Conservation (phyloP, 2,329 filamentous ascomycete genomes). For the Aspergillus vadensis region DNA sequence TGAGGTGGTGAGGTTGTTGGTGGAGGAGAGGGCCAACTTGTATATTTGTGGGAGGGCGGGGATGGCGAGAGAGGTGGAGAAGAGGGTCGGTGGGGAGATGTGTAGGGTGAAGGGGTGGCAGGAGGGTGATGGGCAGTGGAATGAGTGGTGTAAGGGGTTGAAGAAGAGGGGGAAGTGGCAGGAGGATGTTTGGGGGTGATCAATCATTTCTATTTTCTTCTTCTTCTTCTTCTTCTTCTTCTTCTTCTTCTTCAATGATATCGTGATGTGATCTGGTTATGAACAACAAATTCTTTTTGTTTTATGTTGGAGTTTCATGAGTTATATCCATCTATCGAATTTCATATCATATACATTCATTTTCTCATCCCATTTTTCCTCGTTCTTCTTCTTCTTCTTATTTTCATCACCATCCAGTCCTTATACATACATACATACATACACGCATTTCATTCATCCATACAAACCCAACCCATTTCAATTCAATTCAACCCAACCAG, state of each 20-base stretch:
- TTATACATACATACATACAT: neutral
- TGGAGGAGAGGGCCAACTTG: constrained; percentile 43
- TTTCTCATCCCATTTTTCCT: too few relatives aligned
- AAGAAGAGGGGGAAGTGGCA: constrained; percentile 57
- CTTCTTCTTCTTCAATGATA: too few relatives aligned
- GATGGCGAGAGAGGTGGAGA: constrained; percentile 48
- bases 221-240: too few relatives aligned
- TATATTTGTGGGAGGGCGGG: constrained; percentile 44
- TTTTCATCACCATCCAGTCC: too few relatives aligned
- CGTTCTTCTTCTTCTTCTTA: too few relatives aligned
- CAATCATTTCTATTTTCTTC: too few relatives aligned
- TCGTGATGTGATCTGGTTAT: too few relatives aligned
- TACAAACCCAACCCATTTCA: neutral
- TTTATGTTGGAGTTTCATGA: too few relatives aligned
- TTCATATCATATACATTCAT: neutral
- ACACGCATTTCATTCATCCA: neutral
- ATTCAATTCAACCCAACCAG: neutral
- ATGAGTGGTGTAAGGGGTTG: constrained; percentile 50
- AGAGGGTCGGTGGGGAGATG: constrained; percentile 42
- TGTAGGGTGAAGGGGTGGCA: constrained; percentile 39
- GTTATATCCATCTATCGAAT: neutral
- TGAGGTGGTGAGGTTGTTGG: constrained; percentile 37
- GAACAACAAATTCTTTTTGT: neutral
- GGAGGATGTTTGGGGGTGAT: constrained; percentile 53
- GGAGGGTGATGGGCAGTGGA: constrained; percentile 39